Evolutionary conservation across 768 basidiomycete species (phyloP).

Genomic region (Tephrocybe sp.): DNA sequence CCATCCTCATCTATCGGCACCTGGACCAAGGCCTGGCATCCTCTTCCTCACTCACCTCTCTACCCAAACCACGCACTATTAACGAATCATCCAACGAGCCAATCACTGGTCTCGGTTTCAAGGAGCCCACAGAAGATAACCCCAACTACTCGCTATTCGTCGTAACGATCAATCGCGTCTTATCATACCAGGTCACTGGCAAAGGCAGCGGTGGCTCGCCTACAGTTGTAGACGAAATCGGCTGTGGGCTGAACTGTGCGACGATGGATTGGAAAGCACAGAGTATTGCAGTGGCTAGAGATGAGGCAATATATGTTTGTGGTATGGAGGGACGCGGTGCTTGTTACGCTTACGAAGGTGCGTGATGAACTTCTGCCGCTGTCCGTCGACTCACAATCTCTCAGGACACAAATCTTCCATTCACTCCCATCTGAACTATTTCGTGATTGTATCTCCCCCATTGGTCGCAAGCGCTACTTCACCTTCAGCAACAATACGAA

Average conservation of each 20-base stretch:
- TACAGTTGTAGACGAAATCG: conserved; percentile 80
- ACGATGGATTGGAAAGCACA: conserved; percentile 70
- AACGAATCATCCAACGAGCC: conserved; percentile 87
- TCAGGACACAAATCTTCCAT: conserved; percentile 77
- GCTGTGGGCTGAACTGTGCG: conserved; percentile 81
- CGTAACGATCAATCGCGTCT: conserved; percentile 81
- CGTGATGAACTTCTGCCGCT: not conserved
- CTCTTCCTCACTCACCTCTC: conserved; percentile 59
- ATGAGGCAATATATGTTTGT: conserved; percentile 90
- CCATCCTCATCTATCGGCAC: conserved; percentile 87
- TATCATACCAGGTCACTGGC: conserved; percentile 74
- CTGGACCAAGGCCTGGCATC: conserved; percentile 86
- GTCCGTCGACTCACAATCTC: not conserved
- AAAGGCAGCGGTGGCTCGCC: conserved; percentile 65
- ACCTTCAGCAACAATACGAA: conserved; percentile 72
- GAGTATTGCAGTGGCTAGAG: conserved; percentile 81
- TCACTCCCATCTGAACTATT: conserved; percentile 74
- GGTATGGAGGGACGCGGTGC: conserved; percentile 78
- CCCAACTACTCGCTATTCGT: conserved; percentile 69
- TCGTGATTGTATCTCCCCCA: conserved; percentile 88
- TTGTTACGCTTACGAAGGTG: conserved; percentile 92
- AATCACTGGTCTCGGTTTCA: conserved; percentile 90
- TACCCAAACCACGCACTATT: conserved; percentile 85
- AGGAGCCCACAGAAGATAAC: conserved; percentile 50
- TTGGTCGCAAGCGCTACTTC: conserved; percentile 64